Conservation (phyloP, 108 stramenopile genomes). For the Bacterosira constricta region DNA sequence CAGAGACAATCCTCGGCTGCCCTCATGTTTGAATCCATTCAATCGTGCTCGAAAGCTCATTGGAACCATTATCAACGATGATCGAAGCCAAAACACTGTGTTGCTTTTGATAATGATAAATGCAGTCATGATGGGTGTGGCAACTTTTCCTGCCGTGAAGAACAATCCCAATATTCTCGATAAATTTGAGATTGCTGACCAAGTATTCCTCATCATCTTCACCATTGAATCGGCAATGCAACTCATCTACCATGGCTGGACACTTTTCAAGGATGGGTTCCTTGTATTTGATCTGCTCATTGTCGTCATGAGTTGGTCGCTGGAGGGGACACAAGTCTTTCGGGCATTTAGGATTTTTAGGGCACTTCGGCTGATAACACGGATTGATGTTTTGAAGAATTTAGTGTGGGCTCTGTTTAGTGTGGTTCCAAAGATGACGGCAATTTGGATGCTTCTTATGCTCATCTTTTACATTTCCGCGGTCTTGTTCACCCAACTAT, state of each 20-base stretch:
- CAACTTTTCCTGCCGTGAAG: slow-evolving; percentile 64
- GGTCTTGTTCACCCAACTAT: slow-evolving; percentile 70
- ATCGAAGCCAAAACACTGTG: slow-evolving; percentile 55
- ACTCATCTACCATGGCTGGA: slow-evolving; percentile 57
- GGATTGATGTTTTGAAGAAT: slow-evolving; percentile 68
- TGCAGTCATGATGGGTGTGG: slow-evolving; percentile 81
- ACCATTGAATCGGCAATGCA: slow-evolving; percentile 71
- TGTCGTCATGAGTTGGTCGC: slow-evolving; percentile 67
- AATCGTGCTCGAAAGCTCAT: slow-evolving; percentile 15
- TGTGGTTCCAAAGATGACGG: slow-evolving; percentile 73
- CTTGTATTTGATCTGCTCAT: slow-evolving; percentile 76
- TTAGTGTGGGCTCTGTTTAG: slow-evolving; percentile 65
- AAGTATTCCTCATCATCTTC: slow-evolving; percentile 68
- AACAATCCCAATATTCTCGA: slow-evolving; percentile 25
- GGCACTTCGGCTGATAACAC: slow-evolving; percentile 73
- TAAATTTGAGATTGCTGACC: slow-evolving; percentile 54
- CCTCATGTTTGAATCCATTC: neutral
- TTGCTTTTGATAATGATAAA: slow-evolving; percentile 65
- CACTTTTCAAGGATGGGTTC: slow-evolving; percentile 67
- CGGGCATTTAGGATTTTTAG: slow-evolving; percentile 83
- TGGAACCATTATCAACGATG: slow-evolving; percentile 62
- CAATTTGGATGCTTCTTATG: slow-evolving; percentile 56
- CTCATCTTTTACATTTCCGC: slow-evolving; percentile 79
- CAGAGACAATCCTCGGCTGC: neutral
- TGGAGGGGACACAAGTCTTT: slow-evolving; percentile 61